These are phyloP conservation scores for Rhizophlyctis rosea DNA, from an alignment of 192 early-diverging fungal species.

Conservation along the genomic window DNA sequence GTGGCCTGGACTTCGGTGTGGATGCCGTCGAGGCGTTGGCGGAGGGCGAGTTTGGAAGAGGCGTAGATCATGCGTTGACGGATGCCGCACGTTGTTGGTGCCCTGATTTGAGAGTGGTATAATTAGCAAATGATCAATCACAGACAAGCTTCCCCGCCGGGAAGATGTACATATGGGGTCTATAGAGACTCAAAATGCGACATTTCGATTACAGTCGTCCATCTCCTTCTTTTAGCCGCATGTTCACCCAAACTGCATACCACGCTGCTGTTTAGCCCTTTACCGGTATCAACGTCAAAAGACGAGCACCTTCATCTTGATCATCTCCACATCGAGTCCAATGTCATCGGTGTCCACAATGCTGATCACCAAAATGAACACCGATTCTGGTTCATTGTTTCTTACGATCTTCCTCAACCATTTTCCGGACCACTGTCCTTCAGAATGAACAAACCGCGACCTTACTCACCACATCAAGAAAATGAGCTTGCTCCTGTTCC, in stretches of 20 bases:
- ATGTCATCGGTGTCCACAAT: too few species aligned
- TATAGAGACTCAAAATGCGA: not conserved
- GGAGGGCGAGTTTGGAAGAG: conserved; percentile 76
- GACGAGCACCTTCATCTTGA: too few species aligned
- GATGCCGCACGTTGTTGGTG: conserved; percentile 72
- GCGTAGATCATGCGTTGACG: conserved; percentile 90
- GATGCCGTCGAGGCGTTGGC: conserved; percentile 70
- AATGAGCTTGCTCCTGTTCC: conserved; percentile 79
- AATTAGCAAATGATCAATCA: not conserved
- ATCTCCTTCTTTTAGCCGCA: too few species aligned
- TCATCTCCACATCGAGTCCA: too few species aligned
- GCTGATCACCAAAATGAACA: too few species aligned
- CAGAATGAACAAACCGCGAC: not conserved
- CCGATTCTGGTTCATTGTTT: too few species aligned
- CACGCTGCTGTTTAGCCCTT: too few species aligned
- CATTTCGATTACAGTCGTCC: not conserved
- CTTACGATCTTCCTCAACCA: too few species aligned
- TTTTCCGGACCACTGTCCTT: not conserved
- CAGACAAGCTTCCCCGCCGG: not conserved
- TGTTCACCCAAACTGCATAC: too few species aligned
- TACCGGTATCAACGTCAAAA: too few species aligned
- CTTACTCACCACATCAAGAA: conserved; percentile 77
- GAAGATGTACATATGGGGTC: not conserved
- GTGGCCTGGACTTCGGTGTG: conserved; percentile 81
- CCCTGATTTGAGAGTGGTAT: conserved; percentile 42